Evolutionary conservation across 768 basidiomycete species (phyloP).

Genomic region (Trametopsis cervina): DNA sequence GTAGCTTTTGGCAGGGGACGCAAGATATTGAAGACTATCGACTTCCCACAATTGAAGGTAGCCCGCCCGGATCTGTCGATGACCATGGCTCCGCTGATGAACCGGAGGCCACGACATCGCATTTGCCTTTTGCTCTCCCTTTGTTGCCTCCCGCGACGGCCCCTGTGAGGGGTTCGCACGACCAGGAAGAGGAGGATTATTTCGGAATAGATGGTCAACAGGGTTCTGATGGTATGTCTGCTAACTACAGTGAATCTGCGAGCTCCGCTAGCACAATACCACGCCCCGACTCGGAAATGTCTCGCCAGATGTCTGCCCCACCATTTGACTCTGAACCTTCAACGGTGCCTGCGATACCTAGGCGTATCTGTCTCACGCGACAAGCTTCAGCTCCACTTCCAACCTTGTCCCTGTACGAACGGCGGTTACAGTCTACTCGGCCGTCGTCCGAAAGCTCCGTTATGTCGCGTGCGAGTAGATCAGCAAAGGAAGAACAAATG

Average conservation of each 20-base stretch:
- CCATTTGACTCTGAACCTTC: slow-evolving; percentile 25
- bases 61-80: slow-evolving; percentile 15
- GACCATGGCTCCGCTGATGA: slow-evolving; percentile 1
- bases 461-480: slow-evolving; percentile 35
- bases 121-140: slow-evolving; percentile 6
- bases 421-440: slow-evolving; percentile 17
- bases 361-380: slow-evolving; percentile 48
- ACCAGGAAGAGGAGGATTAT: slow-evolving; percentile 24
- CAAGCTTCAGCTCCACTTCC: slow-evolving; percentile 64
- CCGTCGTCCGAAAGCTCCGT: slow-evolving; percentile 18
- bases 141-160: slow-evolving; percentile 24
- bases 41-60: slow-evolving; percentile 24
- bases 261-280: neutral
- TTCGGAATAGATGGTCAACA: slow-evolving; percentile 19
- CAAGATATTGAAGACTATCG: slow-evolving; percentile 47
- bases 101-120: neutral
- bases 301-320: slow-evolving; percentile 23
- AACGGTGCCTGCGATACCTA: slow-evolving; percentile 41
- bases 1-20: slow-evolving; percentile 75
- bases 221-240: neutral
- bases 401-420: slow-evolving; percentile 28
- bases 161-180: slow-evolving; percentile 14
- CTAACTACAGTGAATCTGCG: neutral
- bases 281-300: slow-evolving; percentile 10
- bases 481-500: slow-evolving; percentile 62